These are phyloP conservation scores for Myxozyma neglecta DNA, from an alignment of 805 yeast species.

Conservation along the genomic window DNA sequence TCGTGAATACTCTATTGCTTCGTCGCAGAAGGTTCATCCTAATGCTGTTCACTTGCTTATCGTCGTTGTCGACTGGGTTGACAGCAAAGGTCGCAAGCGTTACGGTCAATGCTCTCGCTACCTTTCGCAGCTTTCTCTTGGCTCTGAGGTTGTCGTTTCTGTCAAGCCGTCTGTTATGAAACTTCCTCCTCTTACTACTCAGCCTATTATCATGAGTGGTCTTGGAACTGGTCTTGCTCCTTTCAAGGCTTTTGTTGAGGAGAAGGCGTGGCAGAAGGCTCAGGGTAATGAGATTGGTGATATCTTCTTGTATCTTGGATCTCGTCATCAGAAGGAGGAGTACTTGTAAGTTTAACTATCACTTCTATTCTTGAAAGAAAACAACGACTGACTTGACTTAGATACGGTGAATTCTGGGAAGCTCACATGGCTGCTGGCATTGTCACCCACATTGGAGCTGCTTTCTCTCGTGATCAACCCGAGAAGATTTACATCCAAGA, in stretches of 20 bases:
- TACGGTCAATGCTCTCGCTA: constrained; percentile 94
- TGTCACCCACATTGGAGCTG: constrained; percentile 93
- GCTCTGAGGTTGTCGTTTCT: constrained; percentile 85
- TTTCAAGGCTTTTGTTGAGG: constrained; percentile 95
- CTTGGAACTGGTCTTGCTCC: constrained; percentile 98
- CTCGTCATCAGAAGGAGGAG: constrained; percentile 94
- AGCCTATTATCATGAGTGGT: constrained; percentile 95
- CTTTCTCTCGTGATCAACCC: constrained; percentile 96
- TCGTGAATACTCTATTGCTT: constrained; percentile 96
- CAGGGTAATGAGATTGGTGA: constrained; percentile 91
- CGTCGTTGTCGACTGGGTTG: constrained; percentile 96
- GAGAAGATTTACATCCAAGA: constrained; percentile 94
- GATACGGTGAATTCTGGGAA: constrained; percentile 95
- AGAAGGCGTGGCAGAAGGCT: constrained; percentile 86
- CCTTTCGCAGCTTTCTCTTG: constrained; percentile 73
- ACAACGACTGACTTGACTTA: neutral
- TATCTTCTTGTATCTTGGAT: constrained; percentile 82
- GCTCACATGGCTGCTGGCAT: constrained; percentile 90
- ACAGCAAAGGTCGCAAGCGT: constrained; percentile 78
- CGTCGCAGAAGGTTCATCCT: constrained; percentile 89
- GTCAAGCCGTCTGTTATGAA: constrained; percentile 98
- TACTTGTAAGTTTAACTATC: constrained; percentile 49
- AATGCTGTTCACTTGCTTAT: constrained; percentile 86
- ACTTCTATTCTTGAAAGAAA: neutral
- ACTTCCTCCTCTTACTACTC: constrained; percentile 79